These are phyloP conservation scores for Ustilago tritici DNA, from an alignment of 1,284 basidiomycete species.

Conservation along the genomic window DNA sequence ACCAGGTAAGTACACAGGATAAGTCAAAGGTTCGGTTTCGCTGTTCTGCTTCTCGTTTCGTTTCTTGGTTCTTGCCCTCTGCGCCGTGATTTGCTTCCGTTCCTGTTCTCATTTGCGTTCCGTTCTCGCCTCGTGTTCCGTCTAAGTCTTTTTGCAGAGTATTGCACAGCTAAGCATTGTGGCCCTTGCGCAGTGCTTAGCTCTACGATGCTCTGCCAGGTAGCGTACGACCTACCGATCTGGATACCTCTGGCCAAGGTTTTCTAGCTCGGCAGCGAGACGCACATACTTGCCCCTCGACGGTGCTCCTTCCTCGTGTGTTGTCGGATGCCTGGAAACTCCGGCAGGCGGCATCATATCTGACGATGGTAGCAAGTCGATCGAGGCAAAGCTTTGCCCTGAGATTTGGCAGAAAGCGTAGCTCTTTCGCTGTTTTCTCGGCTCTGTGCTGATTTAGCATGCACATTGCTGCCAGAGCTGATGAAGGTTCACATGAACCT, in stretches of 20 bases:
- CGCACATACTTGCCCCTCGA: slow-evolving; percentile 31
- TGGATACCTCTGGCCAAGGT: slow-evolving; percentile 53
- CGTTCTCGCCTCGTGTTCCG: slow-evolving; percentile 27
- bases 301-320: not conserved
- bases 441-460: not conserved
- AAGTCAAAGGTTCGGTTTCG: slow-evolving; percentile 19
- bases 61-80: slow-evolving; percentile 17
- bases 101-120: slow-evolving; percentile 48
- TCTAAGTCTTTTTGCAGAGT: not conserved
- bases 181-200: not conserved
- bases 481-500: not conserved
- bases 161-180: slow-evolving; percentile 26
- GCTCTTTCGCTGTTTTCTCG: not conserved
- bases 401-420: not conserved
- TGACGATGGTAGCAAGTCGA: slow-evolving; percentile 17
- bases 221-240: slow-evolving; percentile 28
- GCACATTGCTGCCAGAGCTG: not conserved
- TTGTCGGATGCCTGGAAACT: not conserved
- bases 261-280: slow-evolving; percentile 67
- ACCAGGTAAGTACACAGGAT: slow-evolving; percentile 80
- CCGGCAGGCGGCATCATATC: not conserved
- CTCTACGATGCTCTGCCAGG: slow-evolving; percentile 7
- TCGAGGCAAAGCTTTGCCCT: not conserved
- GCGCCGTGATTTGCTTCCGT: slow-evolving; percentile 22
- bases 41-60: slow-evolving; percentile 35